Base-by-base conservation (phyloP, 2,329 filamentous ascomycete genomes). In the Xylaria sp. region DNA sequence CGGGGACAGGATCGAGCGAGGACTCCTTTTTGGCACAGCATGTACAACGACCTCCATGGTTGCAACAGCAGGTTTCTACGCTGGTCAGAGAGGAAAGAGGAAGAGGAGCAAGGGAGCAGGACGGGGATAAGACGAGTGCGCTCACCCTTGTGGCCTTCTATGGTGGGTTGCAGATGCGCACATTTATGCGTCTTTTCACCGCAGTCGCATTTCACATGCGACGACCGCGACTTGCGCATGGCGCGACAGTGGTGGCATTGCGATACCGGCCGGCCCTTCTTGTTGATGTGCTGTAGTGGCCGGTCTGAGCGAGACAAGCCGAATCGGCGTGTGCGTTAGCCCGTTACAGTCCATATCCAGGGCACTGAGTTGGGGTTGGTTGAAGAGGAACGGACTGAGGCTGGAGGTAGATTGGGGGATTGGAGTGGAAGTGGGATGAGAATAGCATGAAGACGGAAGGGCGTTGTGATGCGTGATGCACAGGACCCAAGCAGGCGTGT, bases 211-310 rank as follows among this genome's bases (percentile, higher is more conserved):
- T 96, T 97, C 78, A 96, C 89, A 82, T 98, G 96, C 73, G 95
- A 93, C 68, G 94, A 91, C 77, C 96, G 93, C 81, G 93, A 95
- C 87, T 98, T 98, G 84, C 96, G 94, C 86, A 97, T 92, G 74
- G 92, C 90, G 81, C 96, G 95, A 84, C 96, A 99, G 84, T 99
- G 96, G 75, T 93, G 89, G 83, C 96, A 99, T 90, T 99, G 96
- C 76, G 96, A 97, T 75, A 98, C 94, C 71, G 96, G 96, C 71
- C 95, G 92, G 78, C 95, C 95, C 85, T 98, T 98, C 82, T 97
- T 97, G 82, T 97, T 97, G 84, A 98, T 97, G 81, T 97, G 93
- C 78, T 93, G 92, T 73, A 98, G 88, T 73, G 93, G 93, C 75
- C 95, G 93, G 82, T 98, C 96, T 97, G 76, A 61, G 68, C 32